These are phyloP conservation scores for Guyanaporus albipodus DNA, from an alignment of 768 basidiomycete genomes.

Conservation along the genomic window DNA sequence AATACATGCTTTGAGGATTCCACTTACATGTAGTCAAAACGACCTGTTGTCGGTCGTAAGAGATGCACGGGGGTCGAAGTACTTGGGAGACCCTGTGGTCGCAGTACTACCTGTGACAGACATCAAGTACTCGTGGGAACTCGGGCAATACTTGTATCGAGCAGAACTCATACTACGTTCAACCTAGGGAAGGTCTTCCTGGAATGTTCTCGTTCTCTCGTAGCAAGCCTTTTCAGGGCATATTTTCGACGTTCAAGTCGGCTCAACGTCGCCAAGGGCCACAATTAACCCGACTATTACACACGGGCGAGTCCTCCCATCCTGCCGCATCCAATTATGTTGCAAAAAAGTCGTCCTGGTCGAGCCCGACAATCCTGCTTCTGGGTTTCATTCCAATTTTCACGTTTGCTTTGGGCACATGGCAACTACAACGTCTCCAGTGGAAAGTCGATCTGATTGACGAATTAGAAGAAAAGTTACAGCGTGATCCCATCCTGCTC, in stretches of 20 bases:
- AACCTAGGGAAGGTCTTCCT: background rate
- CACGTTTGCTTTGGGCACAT: conserved; percentile 84
- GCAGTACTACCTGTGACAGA: conserved; percentile 1
- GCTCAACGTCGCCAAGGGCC: conserved; percentile 5
- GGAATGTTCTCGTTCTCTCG: conserved; percentile 22
- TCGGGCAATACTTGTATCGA: too few relatives aligned
- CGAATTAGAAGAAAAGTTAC: conserved; percentile 86
- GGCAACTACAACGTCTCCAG: conserved; percentile 90
- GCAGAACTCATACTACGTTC: background rate
- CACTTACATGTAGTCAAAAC: conserved; percentile 26
- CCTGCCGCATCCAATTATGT: conserved; percentile 47
- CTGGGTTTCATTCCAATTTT: conserved; percentile 86
- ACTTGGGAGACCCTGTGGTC: background rate
- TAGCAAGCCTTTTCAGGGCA: conserved; percentile 5
- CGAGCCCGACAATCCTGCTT: conserved; percentile 68
- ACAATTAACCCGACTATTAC: conserved; percentile 12
- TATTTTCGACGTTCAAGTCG: conserved; percentile 6
- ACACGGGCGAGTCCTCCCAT: conserved; percentile 12
- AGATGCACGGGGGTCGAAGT: background rate
- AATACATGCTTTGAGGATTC: background rate
- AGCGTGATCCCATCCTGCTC: conserved; percentile 69
- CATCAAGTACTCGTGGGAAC: conserved; percentile 21
- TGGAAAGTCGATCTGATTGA: conserved; percentile 96
- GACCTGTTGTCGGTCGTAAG: conserved; percentile 2
- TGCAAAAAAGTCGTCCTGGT: conserved; percentile 54